These are phyloP conservation scores for Fusarium miscanthi DNA, from an alignment of 2,329 filamentous ascomycete genomes.

Conservation along the genomic window DNA sequence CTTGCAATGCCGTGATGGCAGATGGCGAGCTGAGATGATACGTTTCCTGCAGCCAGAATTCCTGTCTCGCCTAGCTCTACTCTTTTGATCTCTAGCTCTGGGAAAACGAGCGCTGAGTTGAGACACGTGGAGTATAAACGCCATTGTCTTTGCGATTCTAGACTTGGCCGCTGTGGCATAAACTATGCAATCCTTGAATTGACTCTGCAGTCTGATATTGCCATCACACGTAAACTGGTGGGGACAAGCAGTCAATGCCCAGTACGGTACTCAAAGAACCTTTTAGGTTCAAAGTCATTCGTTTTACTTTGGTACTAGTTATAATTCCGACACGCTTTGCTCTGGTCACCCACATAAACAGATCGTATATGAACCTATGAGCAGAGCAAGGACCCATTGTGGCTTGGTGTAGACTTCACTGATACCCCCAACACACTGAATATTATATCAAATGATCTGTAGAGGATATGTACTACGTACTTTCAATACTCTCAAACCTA, in stretches of 20 bases:
- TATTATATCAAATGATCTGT: background rate
- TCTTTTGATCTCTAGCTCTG: background rate
- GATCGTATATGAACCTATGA: background rate
- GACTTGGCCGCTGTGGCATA: background rate
- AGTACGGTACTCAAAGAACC: too few relatives aligned
- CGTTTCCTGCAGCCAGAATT: background rate
- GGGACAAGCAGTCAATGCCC: background rate
- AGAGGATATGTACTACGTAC: background rate
- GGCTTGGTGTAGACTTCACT: background rate
- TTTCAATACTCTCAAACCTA: background rate
- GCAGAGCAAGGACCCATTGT: too few relatives aligned
- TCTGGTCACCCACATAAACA: too few relatives aligned
- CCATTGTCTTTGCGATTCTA: rapidly evolving
- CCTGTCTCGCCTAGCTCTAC: background rate
- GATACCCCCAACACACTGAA: rapidly evolving
- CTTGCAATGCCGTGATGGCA: background rate
- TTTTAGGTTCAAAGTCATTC: too few relatives aligned
- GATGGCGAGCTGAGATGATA: background rate
- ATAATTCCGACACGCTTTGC: too few relatives aligned
- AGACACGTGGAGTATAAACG: background rate
- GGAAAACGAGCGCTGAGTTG: background rate
- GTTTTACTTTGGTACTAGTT: too few relatives aligned
- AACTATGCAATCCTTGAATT: background rate
- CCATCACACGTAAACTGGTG: background rate
- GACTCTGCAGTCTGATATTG: background rate